Evolutionary conservation across 2,329 filamentous ascomycete genomes (phyloP), one percentile per base, ranked within the genome.

Genomic region (Ophiostoma piceae): DNA sequence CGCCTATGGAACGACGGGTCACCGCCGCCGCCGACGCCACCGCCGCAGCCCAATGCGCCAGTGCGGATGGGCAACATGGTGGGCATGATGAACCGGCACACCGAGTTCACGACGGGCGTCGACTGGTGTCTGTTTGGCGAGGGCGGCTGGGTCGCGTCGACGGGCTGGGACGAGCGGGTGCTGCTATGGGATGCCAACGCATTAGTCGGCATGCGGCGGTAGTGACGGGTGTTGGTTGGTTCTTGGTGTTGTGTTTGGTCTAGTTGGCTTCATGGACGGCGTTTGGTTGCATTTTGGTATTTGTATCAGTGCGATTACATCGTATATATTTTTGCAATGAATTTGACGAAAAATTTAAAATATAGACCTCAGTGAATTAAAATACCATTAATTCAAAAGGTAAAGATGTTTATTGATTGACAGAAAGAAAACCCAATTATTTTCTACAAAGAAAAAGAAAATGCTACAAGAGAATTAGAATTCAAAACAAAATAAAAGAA

Each of bases 81-180:
- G 75, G 94, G 93, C 3, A 81, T 92, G 54, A 97, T 99, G 94
- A 93, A 92, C 70, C 82, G 88, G 22, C 95, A 99, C 79, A 97
- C 94, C 0, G 95, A 99, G 81, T 99, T 99, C 76, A 93, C 91
- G 11, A 97, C 93, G 3, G 95, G 95, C 8, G 91, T 98, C 0
- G 95, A 99, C 78, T 99, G 96, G 95, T 99, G 95, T 80, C 80
- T 99, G 64, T 99, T 99, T 79, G 95, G 95, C 4, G 90, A 88
- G 32, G 94, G 96, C 73, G 95, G 95, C 5, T 99, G 95, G 95
- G 94, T 94, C 74, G 94, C 95, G 1, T 96, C 92, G 73, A 92
- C 91, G 1, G 94, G 92, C 0, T 99, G 95, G 95, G 95, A 99
- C 76, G 93, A 97, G 81, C 86, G 88, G 75, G 85, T 99, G 12